Percentiles rank a stretch among this genome's conserved stretches.
Evolutionary conservation across 116 monocot species (phyloP).

Genomic region (Zostera marina): DNA sequence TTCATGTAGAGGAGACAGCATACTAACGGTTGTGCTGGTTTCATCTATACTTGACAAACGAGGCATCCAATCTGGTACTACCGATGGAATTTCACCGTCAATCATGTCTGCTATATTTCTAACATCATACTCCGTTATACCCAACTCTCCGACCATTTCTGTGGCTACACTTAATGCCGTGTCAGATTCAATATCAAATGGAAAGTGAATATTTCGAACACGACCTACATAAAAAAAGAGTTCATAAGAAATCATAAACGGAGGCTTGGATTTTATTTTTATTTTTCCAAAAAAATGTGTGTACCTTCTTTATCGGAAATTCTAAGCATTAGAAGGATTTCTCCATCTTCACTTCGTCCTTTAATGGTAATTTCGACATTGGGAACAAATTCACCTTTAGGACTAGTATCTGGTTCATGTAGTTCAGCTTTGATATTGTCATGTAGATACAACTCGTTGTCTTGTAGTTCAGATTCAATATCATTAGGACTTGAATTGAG

Average conservation of each 20-base stretch:
- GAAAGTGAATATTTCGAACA: constrained; percentile 69
- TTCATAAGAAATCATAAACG: not conserved
- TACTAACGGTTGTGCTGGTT: not conserved
- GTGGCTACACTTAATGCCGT: constrained; percentile 79
- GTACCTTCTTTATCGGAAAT: constrained; percentile 41
- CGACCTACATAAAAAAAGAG: constrained; percentile 28
- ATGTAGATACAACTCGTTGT: constrained; percentile 21
- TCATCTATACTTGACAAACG: constrained; percentile 38
- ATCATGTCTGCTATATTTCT: constrained; percentile 82
- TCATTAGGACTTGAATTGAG: constrained; percentile 8
- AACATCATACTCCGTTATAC: constrained; percentile 72
- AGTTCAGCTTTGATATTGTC: constrained; percentile 15
- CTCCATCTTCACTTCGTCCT: constrained; percentile 52
- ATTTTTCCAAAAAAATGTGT: not conserved
- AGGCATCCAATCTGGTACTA: constrained; percentile 71
- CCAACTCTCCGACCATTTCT: constrained; percentile 81
- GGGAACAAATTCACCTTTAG: constrained; percentile 6
- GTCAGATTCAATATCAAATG: constrained; percentile 60
- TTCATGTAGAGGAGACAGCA: constrained; percentile 10
- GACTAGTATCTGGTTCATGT: constrained; percentile 32
- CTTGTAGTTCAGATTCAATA: constrained; percentile 3
- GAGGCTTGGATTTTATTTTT: no score
- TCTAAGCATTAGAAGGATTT: constrained; percentile 68
- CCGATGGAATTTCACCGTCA: constrained; percentile 39
- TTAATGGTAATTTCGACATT: constrained; percentile 57